Base-by-base conservation (phyloP, 2,329 filamentous ascomycete genomes). In the Xylaria sp. region DNA sequence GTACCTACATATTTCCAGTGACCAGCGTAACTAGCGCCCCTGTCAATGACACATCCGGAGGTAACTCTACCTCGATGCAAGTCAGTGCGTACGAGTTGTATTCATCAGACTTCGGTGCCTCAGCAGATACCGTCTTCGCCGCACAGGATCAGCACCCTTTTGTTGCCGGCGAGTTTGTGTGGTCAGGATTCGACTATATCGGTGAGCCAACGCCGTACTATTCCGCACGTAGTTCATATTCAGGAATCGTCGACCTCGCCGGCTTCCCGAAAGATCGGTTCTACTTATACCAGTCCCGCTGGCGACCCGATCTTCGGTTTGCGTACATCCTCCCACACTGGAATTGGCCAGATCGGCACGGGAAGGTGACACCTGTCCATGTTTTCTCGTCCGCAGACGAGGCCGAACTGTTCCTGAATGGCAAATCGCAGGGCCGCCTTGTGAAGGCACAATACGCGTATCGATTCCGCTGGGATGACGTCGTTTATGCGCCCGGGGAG, bases 261-360 rank as follows among this genome's bases (percentile, higher is more conserved):
- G 86, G 86, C 0, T 88, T 88, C 76, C 81, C 79, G 64, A 88
- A 88, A 76, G 85, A 88, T 68, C 79, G 85, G 2, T 88, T 82
- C 75, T 87, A 82, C 69, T 72, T 87, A 5, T 88, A 88, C 69
- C 86, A 87, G 72, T 75, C 85, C 0, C 82, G 84, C 7, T 88
- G 86, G 86, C 77, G 81, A 3, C 80, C 85, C 0, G 81, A 84
- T 19, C 64, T 85, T 0, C 76, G 69, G 3, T 81, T 83, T 73
- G 85, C 84, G 2, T 85, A 87, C 71, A 83, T 88, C 21, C 79
- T 87, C 0, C 85, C 85, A 2, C 85, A 88, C 73, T 88, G 85
- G 85, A 86, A 79, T 32, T 88, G 85, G 84, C 81, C 84, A 0
- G 81, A 82, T n/a, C 78, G 85, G 0, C 77, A 79, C 0, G 83